phyloP scores from a whole-genome alignment of 148 eudicot genomes.

The Chenopodium album region DNA sequence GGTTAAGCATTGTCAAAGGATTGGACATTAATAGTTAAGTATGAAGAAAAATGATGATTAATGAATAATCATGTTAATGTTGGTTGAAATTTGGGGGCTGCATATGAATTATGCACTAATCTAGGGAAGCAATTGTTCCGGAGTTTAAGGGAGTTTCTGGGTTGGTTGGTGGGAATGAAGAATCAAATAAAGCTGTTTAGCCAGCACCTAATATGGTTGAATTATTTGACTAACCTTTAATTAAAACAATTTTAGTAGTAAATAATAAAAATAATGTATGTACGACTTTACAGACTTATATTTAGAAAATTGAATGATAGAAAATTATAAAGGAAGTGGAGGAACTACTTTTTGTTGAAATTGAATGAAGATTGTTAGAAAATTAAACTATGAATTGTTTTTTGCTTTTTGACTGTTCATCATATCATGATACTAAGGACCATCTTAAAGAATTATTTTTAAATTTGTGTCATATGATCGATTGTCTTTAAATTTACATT shows the following conservation, averaged over 20 bases:
- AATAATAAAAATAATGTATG: no score
- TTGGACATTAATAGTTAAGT: neutral
- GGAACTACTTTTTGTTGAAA: neutral
- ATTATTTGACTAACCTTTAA: conserved; percentile 26
- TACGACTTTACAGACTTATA: neutral
- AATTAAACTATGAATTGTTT: neutral
- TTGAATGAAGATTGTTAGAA: neutral
- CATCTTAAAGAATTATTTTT: neutral
- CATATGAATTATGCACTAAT: neutral
- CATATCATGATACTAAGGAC: neutral
- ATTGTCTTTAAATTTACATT: neutral
- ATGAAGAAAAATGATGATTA: no score
- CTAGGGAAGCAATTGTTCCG: conserved; percentile 17
- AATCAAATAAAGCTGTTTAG: conserved; percentile 14
- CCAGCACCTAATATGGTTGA: conserved; percentile 32
- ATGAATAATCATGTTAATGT: no score
- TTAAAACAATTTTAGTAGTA: neutral
- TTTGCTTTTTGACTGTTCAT: conserved; percentile 7
- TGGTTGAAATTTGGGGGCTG: neutral
- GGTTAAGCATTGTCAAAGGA: neutral
- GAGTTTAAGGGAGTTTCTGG: conserved; percentile 11
- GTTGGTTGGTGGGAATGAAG: conserved; percentile 19
- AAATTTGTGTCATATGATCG: neutral
- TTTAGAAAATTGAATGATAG: no score
- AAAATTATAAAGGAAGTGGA: neutral